These are phyloP conservation scores for Magnusiomyces fungicola DNA, from an alignment of 1,139 yeast species.

Conservation along the genomic window DNA sequence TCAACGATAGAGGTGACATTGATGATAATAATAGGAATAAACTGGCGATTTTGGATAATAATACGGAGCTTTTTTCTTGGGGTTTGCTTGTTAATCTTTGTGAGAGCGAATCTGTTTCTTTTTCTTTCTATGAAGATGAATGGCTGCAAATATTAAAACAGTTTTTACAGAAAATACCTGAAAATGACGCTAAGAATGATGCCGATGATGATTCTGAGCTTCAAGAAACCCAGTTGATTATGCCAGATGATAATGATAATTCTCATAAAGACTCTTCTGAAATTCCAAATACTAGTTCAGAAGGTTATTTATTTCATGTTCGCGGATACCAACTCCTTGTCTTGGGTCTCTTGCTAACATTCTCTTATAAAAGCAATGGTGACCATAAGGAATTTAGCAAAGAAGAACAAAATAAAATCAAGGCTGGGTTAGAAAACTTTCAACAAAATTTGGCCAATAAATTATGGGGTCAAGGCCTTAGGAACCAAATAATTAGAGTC, in stretches of 20 bases:
- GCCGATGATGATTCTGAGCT: too few species aligned
- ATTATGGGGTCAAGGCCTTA: slow-evolving; percentile 17
- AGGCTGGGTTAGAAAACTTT: slow-evolving; percentile 14
- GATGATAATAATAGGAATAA: background rate
- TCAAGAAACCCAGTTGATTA: too few species aligned
- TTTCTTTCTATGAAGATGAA: slow-evolving; percentile 3
- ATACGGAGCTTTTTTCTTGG: slow-evolving; percentile 17
- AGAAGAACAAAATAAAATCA: slow-evolving; percentile 10
- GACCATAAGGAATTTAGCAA: slow-evolving; percentile 4
- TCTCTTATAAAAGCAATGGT: slow-evolving; percentile 4
- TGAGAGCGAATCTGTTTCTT: slow-evolving; percentile 13
- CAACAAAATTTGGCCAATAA: slow-evolving; percentile 10
- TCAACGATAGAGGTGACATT: too few species aligned
- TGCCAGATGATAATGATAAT: background rate
- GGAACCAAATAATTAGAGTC: slow-evolving; percentile 16
- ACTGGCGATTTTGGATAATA: background rate
- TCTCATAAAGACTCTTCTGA: background rate
- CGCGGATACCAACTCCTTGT: slow-evolving; percentile 20
- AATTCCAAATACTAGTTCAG: background rate
- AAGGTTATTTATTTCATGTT: slow-evolving; percentile 14
- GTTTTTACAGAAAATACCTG: too few species aligned
- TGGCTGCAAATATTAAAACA: background rate
- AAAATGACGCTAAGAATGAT: too few species aligned
- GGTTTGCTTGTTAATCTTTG: slow-evolving; percentile 20
- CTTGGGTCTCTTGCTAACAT: slow-evolving; percentile 17